A percentile compares a stretch with the other conserved stretches of the same genome.
Conservation (phyloP, 495 filamentous ascomycete species). For the Annulohypoxylon nitens region DNA sequence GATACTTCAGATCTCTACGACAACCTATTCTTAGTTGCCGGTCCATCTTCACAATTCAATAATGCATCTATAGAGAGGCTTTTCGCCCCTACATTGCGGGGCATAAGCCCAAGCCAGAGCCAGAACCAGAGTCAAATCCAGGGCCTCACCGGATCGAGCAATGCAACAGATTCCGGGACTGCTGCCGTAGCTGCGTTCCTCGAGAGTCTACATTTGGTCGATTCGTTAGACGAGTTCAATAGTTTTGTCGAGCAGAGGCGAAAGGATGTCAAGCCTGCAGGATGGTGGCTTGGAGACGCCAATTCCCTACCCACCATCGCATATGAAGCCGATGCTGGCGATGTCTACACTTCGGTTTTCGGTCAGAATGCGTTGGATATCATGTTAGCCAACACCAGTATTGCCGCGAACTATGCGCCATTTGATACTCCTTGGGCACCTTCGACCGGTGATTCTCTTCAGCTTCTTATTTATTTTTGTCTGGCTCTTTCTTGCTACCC, state of each 20-base stretch:
- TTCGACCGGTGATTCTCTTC: slow-evolving; percentile 75
- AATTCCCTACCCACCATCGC: slow-evolving; percentile 69
- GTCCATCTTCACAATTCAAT: slow-evolving; percentile 68
- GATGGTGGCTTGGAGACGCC: slow-evolving; percentile 76
- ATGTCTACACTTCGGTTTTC: slow-evolving; percentile 69
- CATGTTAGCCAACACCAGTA: slow-evolving; percentile 72
- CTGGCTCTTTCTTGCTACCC: slow-evolving; percentile 82
- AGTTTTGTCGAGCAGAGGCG: slow-evolving; percentile 70
- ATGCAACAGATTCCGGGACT: neutral
- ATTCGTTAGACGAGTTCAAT: slow-evolving; percentile 76
- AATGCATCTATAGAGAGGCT: slow-evolving; percentile 57
- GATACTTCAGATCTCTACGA: slow-evolving; percentile 52
- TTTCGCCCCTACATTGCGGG: slow-evolving; percentile 57
- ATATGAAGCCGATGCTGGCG: slow-evolving; percentile 57
- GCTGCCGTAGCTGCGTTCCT: slow-evolving; percentile 43
- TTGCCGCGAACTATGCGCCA: slow-evolving; percentile 72
- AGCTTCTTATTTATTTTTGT: slow-evolving; percentile 82
- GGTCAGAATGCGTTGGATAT: slow-evolving; percentile 80
- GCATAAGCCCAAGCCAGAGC: slow-evolving; percentile 31
- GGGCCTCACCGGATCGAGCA: slow-evolving; percentile 18
- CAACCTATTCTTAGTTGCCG: slow-evolving; percentile 67
- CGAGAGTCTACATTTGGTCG: slow-evolving; percentile 68
- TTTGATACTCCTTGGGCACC: slow-evolving; percentile 79
- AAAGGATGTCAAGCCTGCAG: slow-evolving; percentile 77
- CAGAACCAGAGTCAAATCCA: slow-evolving; percentile 29